Evolutionary conservation across 2,329 filamentous ascomycete species (phyloP).

Genomic region (Microcyclosporella mali): DNA sequence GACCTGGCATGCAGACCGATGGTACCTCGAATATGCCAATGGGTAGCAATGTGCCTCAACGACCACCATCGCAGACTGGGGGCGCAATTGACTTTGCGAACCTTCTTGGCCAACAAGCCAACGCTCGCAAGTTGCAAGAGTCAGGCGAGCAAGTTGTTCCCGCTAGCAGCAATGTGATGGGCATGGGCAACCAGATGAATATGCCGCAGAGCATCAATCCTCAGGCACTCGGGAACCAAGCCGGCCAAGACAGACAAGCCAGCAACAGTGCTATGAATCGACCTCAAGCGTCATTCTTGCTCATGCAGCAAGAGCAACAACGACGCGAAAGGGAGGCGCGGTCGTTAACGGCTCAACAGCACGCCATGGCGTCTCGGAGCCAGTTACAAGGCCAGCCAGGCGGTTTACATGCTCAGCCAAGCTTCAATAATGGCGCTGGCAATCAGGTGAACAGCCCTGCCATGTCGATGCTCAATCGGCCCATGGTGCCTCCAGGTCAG

Average conservation of each 20-base stretch:
- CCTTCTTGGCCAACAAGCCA: conserved; percentile 55
- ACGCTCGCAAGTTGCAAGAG: conserved; percentile 56
- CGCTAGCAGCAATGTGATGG: conserved; percentile 47
- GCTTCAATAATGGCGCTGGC: conserved; percentile 29
- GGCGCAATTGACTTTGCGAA: conserved; percentile 46
- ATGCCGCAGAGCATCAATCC: conserved; percentile 27
- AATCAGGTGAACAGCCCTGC: conserved; percentile 35
- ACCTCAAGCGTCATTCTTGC: conserved; percentile 35
- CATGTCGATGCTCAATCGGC: conserved; percentile 46
- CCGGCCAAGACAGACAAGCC: conserved; percentile 14
- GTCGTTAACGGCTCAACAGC: conserved; percentile 31
- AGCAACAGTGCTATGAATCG: conserved; percentile 14
- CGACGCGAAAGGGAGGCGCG: conserved; percentile 39
- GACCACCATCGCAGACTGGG: conserved; percentile 34
- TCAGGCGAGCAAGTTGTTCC: conserved; percentile 59
- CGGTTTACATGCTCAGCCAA: conserved; percentile 39
- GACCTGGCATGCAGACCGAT: conserved; percentile 24
- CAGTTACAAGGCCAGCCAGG: conserved; percentile 42
- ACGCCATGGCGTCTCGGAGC: conserved; percentile 41
- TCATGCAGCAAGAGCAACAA: conserved; percentile 36
- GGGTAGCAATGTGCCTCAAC: conserved; percentile 27
- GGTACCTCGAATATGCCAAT: conserved; percentile 34
- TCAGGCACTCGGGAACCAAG: conserved; percentile 33
- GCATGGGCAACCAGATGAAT: conserved; percentile 20
- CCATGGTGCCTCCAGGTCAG: conserved; percentile 43